Base-by-base conservation (phyloP, 768 basidiomycete species). In the Hericium coralloides region DNA sequence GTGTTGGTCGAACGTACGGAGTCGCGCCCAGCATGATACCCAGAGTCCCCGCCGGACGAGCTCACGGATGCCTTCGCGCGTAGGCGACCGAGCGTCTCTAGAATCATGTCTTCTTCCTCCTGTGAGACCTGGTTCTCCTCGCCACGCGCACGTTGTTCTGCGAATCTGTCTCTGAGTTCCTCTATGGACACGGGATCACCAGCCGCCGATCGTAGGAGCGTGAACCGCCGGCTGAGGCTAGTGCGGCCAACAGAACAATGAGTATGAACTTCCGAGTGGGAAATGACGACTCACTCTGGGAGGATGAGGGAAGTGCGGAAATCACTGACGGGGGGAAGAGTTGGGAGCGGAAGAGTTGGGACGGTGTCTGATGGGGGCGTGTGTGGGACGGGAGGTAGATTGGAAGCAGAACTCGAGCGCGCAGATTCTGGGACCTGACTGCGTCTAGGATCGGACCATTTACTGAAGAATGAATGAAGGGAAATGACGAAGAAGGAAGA, bases 261-360 rank as follows among this genome's bases (percentile, higher is more conserved):
- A 58, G 17, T 25, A 6, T 50, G 55, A 60, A 57, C 63, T 52
- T 64, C 64, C 41, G 38, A 37, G 51, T 47, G 58, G 58, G 62
- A 26, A 54, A 14, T 43, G 49, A 51, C 59, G 43, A 76, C 87
- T 74, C 72, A 93, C 91, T 87, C 88, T 68, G 89, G 89, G 51
- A 93, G 72, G 64, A 93, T 91, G 67, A 87, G 79, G 58, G 89
- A 91, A 31, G 91, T 90, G 65, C 91, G 86, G 74, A 93, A 93
- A 70, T 90, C 83, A 74, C 79, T 82, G 47, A 77, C 73, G 9
- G 85, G 79, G 54, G 87, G 85, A 17, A 92, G 76, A 61, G 79
- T 76, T 51, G 79, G 81, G 2, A 83, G 72, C 50, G 67, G 61
- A 48, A 74, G 74, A 58, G 71, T 72, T 25, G 49, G 49, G 10